Conservation (phyloP, 2,329 filamentous ascomycete species). For the Trichoderma asperellum region DNA sequence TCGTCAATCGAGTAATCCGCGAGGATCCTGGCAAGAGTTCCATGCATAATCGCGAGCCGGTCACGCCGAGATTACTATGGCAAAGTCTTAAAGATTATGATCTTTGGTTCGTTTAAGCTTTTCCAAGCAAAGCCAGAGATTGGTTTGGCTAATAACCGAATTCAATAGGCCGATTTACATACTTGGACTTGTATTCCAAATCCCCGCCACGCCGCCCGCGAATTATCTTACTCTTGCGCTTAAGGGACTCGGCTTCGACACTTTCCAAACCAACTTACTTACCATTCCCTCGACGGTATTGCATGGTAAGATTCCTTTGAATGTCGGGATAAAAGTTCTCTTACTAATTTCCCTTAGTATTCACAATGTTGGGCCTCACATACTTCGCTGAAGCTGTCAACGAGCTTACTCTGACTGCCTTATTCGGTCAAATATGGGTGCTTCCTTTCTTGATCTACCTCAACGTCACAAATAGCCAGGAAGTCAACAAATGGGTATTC, state of each 20-base stretch:
- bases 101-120: constrained; percentile 50
- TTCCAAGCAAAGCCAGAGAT: neutral
- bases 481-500: constrained; percentile 40
- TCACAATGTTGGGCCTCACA: constrained; percentile 30
- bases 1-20: constrained; percentile 58
- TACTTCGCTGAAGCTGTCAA: constrained; percentile 25
- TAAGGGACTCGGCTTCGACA: constrained; percentile 46
- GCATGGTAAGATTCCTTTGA: neutral
- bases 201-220: constrained; percentile 45
- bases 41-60: constrained; percentile 58
- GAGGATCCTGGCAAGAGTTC: constrained; percentile 63
- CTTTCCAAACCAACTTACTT: constrained; percentile 51
- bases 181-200: constrained; percentile 52
- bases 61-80: constrained; percentile 54
- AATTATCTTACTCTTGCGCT: constrained; percentile 51
- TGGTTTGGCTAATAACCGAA: neutral
- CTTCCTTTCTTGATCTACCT: constrained; percentile 57
- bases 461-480: constrained; percentile 37
- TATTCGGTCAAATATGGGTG: constrained; percentile 53
- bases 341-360: constrained; percentile 14
- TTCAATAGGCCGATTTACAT: constrained; percentile 32
- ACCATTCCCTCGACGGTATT: constrained; percentile 46
- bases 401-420: constrained; percentile 41
- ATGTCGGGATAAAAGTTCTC: neutral
- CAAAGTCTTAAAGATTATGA: constrained; percentile 61